Evolutionary conservation across 2,329 filamentous ascomycete genomes (phyloP), one percentile per base, ranked within the genome.

Genomic region (Nannizziopsis barbatae): DNA sequence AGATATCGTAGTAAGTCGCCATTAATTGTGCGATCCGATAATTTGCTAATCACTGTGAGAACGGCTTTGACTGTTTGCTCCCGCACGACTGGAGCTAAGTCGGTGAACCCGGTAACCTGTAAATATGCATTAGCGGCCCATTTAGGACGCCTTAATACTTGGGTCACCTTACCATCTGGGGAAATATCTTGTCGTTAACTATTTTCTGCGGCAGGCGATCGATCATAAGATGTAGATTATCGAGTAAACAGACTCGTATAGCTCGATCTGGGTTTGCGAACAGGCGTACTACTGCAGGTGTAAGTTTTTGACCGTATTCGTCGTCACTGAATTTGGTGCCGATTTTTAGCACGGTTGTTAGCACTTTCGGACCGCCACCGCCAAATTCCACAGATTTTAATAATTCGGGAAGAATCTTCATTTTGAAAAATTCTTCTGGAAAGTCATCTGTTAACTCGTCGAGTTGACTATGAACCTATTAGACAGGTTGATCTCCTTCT

Each of bases 351-450:
- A 95, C 86, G 1, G 94, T 81, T 1, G 75, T 71, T 51, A 98
- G 85, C 0, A 94, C 89, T 61, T 94, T 93, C 0, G 90, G 86
- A 0, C 92, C 92, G 22, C 92, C 92, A 9, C 90, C 92, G 6
- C 92, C 92, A 64, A 95, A 98, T 60, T 98, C 92, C n/a, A 96
- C 88, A 0, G 89, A 95, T 62, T 96, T 98, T n/a, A 98, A 75
- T 27, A 98, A 72, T 62, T 98, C 92, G 0, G 92, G 92, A 7
- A 98, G 74, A 2, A 98, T 81, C 61, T 96, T 98, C 76, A 94
- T 85, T 63, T 93, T 94, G 74, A 96, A 95, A 65, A 95, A 98
- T 51, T 96, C 92, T 61, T 95, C 90, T 0, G 92, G 92, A 53
- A 96, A 95, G 64, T 98, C 89, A 56, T 95, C 87, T 0, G 87